Conservation (phyloP, 495 filamentous ascomycete species). For the Hyaloscypha variabilis region DNA sequence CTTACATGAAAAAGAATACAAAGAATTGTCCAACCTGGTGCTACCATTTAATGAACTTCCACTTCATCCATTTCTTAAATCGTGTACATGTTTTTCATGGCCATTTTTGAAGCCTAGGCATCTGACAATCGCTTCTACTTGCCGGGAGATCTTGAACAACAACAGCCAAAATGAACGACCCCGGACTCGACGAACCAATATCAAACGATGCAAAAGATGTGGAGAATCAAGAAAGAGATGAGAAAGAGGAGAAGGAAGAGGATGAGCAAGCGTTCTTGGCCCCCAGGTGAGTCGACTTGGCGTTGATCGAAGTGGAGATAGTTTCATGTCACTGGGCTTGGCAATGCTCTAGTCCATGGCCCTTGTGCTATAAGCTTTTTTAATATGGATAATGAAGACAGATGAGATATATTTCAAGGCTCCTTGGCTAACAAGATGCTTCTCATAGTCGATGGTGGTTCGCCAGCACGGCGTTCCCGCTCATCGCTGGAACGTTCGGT, state of each 20-base stretch:
- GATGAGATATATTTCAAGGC: neutral
- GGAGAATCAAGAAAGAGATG: slow-evolving; percentile 40
- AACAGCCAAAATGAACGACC: slow-evolving; percentile 55
- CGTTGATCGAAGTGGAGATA: neutral
- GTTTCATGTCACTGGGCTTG: neutral
- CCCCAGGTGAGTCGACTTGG: slow-evolving; percentile 19
- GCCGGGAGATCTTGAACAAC: neutral
- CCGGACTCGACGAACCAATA: slow-evolving; percentile 56
- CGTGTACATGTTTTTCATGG: too few relatives aligned
- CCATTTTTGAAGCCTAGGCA: neutral
- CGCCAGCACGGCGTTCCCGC: slow-evolving; percentile 75
- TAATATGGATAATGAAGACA: neutral
- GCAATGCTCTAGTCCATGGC: neutral
- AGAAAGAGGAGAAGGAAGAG: slow-evolving; percentile 25
- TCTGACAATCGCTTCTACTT: neutral
- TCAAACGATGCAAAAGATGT: slow-evolving; percentile 49
- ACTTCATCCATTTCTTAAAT: too few relatives aligned
- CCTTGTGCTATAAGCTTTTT: neutral
- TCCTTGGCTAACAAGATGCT: neutral
- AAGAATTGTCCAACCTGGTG: too few relatives aligned
- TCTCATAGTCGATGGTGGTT: slow-evolving; percentile 76
- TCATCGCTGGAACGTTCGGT: slow-evolving; percentile 52
- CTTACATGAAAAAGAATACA: neutral
- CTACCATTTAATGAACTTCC: too few relatives aligned
- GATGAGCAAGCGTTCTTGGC: slow-evolving; percentile 30